A percentile compares a stretch with the other conserved stretches of the same genome.
These are phyloP conservation scores for Physcomitrium patens DNA, from an alignment of 225 moss, liverwort and hornwort genomes.

Conservation along the genomic window DNA sequence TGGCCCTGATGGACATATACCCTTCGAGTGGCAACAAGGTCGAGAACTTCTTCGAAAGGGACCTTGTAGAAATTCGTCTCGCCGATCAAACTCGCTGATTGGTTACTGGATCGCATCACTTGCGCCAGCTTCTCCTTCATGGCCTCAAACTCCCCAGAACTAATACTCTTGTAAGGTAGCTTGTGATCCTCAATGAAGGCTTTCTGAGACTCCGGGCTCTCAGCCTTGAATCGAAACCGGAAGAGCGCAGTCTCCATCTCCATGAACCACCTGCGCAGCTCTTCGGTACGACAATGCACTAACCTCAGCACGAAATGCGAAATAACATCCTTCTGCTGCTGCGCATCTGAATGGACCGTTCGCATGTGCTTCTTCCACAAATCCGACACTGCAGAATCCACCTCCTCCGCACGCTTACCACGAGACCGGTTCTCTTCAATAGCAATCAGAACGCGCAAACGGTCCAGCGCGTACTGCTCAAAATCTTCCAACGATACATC, in stretches of 20 bases:
- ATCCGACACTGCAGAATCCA: slow-evolving; percentile 70
- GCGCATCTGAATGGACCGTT: slow-evolving; percentile 46
- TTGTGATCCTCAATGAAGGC: slow-evolving; percentile 81
- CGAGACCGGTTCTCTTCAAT: slow-evolving; percentile 82
- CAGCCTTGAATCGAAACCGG: slow-evolving; percentile 76
- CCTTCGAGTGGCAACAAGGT: slow-evolving; percentile 75
- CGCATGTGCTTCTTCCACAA: slow-evolving; percentile 93
- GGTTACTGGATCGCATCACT: slow-evolving; percentile 77
- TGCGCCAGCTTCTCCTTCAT: slow-evolving; percentile 79
- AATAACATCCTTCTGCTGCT: slow-evolving; percentile 71
- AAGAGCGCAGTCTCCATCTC: slow-evolving; percentile 86
- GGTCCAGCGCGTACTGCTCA: slow-evolving; percentile 87
- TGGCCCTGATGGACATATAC: slow-evolving; percentile 76
- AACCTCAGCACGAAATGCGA: slow-evolving; percentile 94
- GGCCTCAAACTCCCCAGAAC: slow-evolving; percentile 61
- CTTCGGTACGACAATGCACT: slow-evolving; percentile 87
- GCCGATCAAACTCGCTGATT: slow-evolving; percentile 56
- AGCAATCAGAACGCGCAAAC: slow-evolving; percentile 76
- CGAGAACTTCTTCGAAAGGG: slow-evolving; percentile 97
- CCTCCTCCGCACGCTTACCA: slow-evolving; percentile 70
- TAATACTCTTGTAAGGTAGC: slow-evolving; percentile 76
- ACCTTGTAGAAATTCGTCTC: slow-evolving; percentile 88
- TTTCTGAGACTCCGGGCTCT: slow-evolving; percentile 80
- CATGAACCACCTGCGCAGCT: slow-evolving; percentile 89
- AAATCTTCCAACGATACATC: slow-evolving; percentile 92